Evolutionary conservation across 148 eudicot genomes (phyloP), one percentile per base, ranked within the genome.

Genomic region (Amaranthus hypochondriacus): DNA sequence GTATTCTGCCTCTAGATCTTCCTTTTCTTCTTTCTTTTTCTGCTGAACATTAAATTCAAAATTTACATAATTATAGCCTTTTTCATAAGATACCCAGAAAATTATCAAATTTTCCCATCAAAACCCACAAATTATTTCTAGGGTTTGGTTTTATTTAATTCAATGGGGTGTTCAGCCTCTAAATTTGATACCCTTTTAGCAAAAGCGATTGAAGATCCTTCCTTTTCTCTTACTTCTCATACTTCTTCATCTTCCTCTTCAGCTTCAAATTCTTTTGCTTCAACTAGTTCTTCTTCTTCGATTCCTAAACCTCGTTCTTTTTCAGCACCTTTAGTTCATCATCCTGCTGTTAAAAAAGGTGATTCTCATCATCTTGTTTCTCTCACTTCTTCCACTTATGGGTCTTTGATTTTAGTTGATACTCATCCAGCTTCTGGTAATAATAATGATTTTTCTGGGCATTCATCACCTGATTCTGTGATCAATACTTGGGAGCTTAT

Each of bases 401-500:
- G 99, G 10, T 92, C 96, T 28, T 85, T 95, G 51, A 64, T 84
- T 68, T 75, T 80, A 48, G 64, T 84, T 55, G 93, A 89, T 57
- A 75, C 87, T 28, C 13, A 60, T 13, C 70, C 66, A 8, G 69
- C 59, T 64, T 62, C 68, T 13, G 79, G 42, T 43, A 88, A 79
- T 39, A 14, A 9, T 4, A 68, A 67, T 39, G 88, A 80, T 6
- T 57, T 58, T 52, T 64, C 61, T 28, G 75, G 63, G 62, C 74
- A 79, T 13, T 78, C 78, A 2, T 88, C 97, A 0, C 92, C 96
- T 13, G 97, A 92, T 65, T 88, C 96, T n/a, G 99, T 95, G 3
- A 95, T 95, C 79, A 92, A 95, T 82, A 92, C 99, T 14, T 95
- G 99, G 99, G 99, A 92, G 75, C 92, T 95, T 75, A 95, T 95